Conservation (phyloP, 805 yeast species). For the Wickerhamiella azymoides region DNA sequence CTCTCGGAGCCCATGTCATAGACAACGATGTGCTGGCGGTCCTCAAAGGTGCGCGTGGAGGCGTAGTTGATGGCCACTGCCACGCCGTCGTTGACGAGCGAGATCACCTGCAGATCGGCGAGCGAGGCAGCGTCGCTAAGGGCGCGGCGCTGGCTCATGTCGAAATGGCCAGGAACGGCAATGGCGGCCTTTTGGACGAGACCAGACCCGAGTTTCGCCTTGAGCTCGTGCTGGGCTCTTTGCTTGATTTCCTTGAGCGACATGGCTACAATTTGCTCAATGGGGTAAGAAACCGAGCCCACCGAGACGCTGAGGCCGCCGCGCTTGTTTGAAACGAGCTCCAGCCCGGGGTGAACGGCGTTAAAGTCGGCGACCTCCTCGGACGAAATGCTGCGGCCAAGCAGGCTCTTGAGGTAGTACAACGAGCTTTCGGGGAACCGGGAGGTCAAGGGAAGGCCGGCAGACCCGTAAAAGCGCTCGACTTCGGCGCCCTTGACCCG, state of each 20-base stretch:
- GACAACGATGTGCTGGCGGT: constrained; percentile 49
- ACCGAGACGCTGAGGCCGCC: constrained; percentile 43
- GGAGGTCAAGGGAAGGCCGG: constrained; percentile 54
- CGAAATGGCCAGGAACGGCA: constrained; percentile 62
- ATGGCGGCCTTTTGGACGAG: constrained; percentile 54
- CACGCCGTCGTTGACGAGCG: constrained; percentile 78
- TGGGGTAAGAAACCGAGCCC: constrained; percentile 36
- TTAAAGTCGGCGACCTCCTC: constrained; percentile 35
- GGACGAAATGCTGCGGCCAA: constrained; percentile 44
- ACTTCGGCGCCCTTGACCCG: constrained; percentile 22
- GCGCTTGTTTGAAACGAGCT: constrained; percentile 32
- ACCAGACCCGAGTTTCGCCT: constrained; percentile 34
- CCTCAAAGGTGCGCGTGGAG: constrained; percentile 36
- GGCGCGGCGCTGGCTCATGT: constrained; percentile 53
- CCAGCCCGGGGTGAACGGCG: constrained; percentile 47
- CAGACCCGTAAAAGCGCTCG: constrained; percentile 61
- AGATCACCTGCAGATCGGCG: constrained; percentile 51
- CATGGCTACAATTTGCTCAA: constrained; percentile 84
- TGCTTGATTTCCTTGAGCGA: constrained; percentile 45
- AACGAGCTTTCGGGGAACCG: constrained; percentile 62
- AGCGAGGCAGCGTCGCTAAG: constrained; percentile 56
- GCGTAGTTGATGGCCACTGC: constrained; percentile 80
- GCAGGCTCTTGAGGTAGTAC: constrained; percentile 50
- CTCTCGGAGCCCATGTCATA: constrained; percentile 93
- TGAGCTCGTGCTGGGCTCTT: constrained; percentile 52